Conservation (phyloP, 2,329 filamentous ascomycete species). For the Exutisphaerella laricina region DNA sequence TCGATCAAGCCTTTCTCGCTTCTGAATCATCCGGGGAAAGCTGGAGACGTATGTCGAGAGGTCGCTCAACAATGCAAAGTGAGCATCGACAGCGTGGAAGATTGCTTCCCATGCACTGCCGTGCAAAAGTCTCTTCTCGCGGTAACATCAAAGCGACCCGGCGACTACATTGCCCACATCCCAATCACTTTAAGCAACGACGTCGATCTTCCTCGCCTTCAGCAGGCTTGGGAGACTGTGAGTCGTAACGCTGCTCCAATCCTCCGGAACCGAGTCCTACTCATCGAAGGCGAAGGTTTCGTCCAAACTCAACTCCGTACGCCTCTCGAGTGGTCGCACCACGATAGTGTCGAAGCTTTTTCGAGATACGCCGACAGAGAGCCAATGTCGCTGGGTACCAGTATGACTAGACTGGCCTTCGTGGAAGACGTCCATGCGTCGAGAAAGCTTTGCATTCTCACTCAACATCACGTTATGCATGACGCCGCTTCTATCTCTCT, state of each 20-base stretch:
- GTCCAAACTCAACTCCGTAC: constrained; percentile 34
- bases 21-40: background rate
- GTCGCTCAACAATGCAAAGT: constrained; percentile 10
- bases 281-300: background rate
- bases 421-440: background rate
- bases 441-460: constrained; percentile 4
- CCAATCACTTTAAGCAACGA: constrained; percentile 6
- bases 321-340: constrained; percentile 12
- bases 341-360: background rate
- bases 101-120: constrained; percentile 44
- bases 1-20: background rate
- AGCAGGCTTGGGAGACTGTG: constrained; percentile 34
- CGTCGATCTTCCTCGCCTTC: constrained; percentile 31
- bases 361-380: background rate
- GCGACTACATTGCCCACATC: constrained; percentile 48
- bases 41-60: background rate
- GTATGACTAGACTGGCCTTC: background rate
- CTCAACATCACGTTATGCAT: constrained; percentile 37
- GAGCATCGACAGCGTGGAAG: constrained; percentile 34
- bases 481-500: constrained; percentile 37
- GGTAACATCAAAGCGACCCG: constrained; percentile 46
- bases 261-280: constrained; percentile 33
- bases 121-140: constrained; percentile 53
- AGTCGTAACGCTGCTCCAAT: constrained; percentile 28
- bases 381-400: background rate